A percentile compares a stretch with the other conserved stretches of the same genome.
phyloP scores from a whole-genome alignment of 495 filamentous ascomycete genomes.

The Hamigera avellanea region DNA sequence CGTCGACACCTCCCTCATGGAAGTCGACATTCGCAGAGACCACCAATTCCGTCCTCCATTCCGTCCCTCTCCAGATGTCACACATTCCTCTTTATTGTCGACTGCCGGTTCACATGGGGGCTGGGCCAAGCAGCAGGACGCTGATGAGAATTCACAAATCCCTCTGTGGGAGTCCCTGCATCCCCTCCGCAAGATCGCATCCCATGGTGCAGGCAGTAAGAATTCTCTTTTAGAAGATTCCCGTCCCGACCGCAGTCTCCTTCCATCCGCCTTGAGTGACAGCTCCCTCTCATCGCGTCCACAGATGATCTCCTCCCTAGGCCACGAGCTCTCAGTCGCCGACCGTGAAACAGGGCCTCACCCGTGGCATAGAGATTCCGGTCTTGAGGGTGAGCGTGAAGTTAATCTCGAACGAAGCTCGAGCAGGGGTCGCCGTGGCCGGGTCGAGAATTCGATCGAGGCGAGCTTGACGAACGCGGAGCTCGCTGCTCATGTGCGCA shows the following conservation, averaged over 20 bases:
- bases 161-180: conserved; percentile 4
- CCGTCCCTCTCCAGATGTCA: conserved; percentile 19
- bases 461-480: conserved; percentile 69
- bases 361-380: conserved; percentile 8
- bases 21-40: conserved; percentile 34
- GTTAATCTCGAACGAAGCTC: conserved; percentile 24
- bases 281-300: conserved; percentile 8
- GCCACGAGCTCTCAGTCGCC: conserved; percentile 9
- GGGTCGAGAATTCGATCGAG: conserved; percentile 74
- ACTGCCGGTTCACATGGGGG: conserved; percentile 15
- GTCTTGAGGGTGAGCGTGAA: conserved; percentile 6
- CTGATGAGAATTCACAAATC: conserved; percentile 8
- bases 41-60: conserved; percentile 19
- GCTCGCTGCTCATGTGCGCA: conserved; percentile 60
- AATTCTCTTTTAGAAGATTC: conserved; percentile 8
- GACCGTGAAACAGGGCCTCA: conserved; percentile 11
- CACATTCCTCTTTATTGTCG: conserved; percentile 17
- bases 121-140: conserved; percentile 13
- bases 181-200: conserved; percentile 1
- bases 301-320: conserved; percentile 10
- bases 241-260: conserved; percentile 15
- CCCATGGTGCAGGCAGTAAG: too few species aligned
- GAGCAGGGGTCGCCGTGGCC: conserved; percentile 31
- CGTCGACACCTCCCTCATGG: conserved; percentile 26
- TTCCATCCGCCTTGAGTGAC: conserved; percentile 21